Evolutionary conservation across 2,329 filamentous ascomycete species (phyloP), one percentile per base, ranked within the genome.

Genomic region (Aspergillus chevalieri): DNA sequence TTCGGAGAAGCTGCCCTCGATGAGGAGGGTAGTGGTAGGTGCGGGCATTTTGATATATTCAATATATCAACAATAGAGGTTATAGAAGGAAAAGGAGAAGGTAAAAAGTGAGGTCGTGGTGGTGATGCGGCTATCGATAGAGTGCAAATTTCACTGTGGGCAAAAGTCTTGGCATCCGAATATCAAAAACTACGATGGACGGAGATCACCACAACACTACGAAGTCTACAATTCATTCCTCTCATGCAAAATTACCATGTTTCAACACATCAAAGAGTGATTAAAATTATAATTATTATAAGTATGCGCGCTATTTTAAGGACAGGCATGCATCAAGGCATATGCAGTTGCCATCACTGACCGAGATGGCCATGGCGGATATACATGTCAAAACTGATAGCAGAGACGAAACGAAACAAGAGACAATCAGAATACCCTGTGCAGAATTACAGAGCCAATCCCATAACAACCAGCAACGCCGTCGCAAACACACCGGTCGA

Each of bases 1-100:
- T 77, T 97, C 93, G 71, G 90, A 84, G 72, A 96, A 95, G 65
- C 83, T 82, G 72, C 93, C 93, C 78, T 98, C 93, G 73, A 98
- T 83, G 62, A 85, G 76, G 62, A 84, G 78, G 65, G 81, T 83
- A 59, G 77, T 84, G 52, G 79, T 75, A 55, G 80, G 76, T 61
- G 75, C 79, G 56, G 81, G 78, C 81, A 84, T 84, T 60, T 51
- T 65, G 52, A 30, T 30, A 34, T n/a, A 21, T 12, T 12, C 26
- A 30, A 30, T 30, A 30, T 30, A 30, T 30, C 26, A 30, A 10
- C 10, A 12, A 30, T 30, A 30, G 10, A 30, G 9, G 5, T 28
- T 28, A 34, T 12, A 47, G 48, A 41, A 46, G 45, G 50, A 22
- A 30, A 52, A 39, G 30, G 42, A 53, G 43, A 43, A 21, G 24